Evolutionary conservation across 2,329 filamentous ascomycete species (phyloP), one percentile per base, ranked within the genome.

Genomic region (Penicillium digitatum): DNA sequence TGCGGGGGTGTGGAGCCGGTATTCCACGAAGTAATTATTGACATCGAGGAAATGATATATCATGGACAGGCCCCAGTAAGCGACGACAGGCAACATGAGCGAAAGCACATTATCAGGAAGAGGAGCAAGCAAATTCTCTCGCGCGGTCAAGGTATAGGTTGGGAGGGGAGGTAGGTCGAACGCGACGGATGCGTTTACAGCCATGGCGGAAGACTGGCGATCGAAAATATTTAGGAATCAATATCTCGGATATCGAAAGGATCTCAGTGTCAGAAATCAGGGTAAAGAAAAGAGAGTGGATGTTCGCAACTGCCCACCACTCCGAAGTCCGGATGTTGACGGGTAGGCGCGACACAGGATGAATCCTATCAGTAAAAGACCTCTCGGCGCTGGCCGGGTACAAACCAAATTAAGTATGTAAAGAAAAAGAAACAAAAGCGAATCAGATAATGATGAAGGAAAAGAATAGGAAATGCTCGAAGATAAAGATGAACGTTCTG

Each of bases 1-100:
- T 49, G 90, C 91, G 14, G 94, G 94, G 0, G 94, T 97, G 76
- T 99, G 94, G 39, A 99, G 81, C 60, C 94, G 88, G 76, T 97
- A 96, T 67, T 95, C 85, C 18, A 92, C 87, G 72, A 93, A 95
- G 35, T 93, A 78, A 72, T 96, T 90, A 75, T 87, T 86, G 55
- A 86, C 79, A 75, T 99, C 94, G 68, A 97, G 86, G 64, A 86
- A 69, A 78, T 97, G 93, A 78, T 95, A 99, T 70, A 93, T 76
- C 71, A 89, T 76, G 20, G 93, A 97, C 31, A 95, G 76, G 22
- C 78, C 75, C 94, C 94, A 99, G 81, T 99, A 99, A 55, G 87
- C 88, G 65, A 90, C 71, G 57, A 96, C 82, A 29, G 92, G 92
- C 14, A 88, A 78, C 44, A 92, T 73, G 56, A 95, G 79, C 43